Conservation (phyloP, 139 green algal species). For the Nannochloris sp. region DNA sequence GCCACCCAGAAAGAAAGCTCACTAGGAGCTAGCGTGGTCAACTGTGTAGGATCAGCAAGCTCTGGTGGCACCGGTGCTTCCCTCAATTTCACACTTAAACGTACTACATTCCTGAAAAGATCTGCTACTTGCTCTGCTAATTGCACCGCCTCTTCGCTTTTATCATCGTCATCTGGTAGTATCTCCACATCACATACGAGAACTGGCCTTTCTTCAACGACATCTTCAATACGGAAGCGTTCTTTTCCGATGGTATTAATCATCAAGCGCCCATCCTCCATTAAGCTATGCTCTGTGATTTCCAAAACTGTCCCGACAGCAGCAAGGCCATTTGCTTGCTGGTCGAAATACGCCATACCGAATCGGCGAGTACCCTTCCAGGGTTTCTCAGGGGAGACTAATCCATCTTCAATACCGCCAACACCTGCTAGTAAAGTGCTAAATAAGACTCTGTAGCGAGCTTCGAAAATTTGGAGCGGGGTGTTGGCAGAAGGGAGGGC, state of each 20-base stretch:
- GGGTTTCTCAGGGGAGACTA: conserved; percentile 29
- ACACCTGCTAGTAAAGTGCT: conserved; percentile 32
- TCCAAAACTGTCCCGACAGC: conserved; percentile 34
- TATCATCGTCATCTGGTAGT: conserved; percentile 22
- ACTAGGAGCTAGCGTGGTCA: conserved; percentile 11
- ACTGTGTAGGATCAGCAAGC: conserved; percentile 17
- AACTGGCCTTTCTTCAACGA: conserved; percentile 39
- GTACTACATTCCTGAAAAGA: conserved; percentile 25
- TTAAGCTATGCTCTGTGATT: conserved; percentile 31
- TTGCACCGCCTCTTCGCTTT: not conserved
- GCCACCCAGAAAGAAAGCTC: conserved; percentile 37
- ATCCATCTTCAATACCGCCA: conserved; percentile 34
- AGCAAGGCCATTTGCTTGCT: conserved; percentile 17
- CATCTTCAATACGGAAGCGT: conserved; percentile 28
- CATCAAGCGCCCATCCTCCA: conserved; percentile 36
- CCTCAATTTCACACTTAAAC: conserved; percentile 14
- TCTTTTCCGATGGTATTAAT: conserved; percentile 26
- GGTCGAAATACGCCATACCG: conserved; percentile 34
- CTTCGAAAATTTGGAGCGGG: conserved; percentile 54
- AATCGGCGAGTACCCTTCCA: conserved; percentile 35
- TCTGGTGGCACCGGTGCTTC: conserved; percentile 11
- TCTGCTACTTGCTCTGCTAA: conserved; percentile 16
- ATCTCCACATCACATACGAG: conserved; percentile 44
- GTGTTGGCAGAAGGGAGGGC: conserved; percentile 27
- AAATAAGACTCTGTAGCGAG: conserved; percentile 42